Percentiles rank a stretch among this genome's conserved stretches.
Conservation (phyloP, 768 basidiomycete genomes). For the Podaxis carcinomalis region DNA sequence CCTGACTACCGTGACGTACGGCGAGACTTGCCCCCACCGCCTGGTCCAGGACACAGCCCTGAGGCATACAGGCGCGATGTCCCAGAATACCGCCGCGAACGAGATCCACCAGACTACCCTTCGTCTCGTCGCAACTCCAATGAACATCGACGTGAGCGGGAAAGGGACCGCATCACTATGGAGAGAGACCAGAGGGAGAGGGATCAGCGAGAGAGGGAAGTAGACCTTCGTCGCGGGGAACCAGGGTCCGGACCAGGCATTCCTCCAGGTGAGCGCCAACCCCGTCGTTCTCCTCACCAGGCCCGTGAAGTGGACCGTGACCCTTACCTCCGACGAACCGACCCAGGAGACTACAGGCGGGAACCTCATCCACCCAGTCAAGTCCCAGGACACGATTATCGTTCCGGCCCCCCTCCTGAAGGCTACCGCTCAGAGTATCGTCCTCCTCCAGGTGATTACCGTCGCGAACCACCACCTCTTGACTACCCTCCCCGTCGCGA, state of each 20-base stretch:
- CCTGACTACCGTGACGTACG: constrained; percentile 3
- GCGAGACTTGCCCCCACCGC: constrained; percentile 8
- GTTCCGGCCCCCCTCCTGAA: constrained; percentile 7
- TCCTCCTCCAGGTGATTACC: constrained; percentile 5
- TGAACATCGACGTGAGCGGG: constrained; percentile 9
- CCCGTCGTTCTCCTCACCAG: constrained; percentile 8
- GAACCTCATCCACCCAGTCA: constrained; percentile 4
- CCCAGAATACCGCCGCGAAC: constrained; percentile 7
- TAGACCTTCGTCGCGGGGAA: constrained; percentile 10
- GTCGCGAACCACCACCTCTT: constrained; percentile 3
- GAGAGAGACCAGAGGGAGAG: constrained; percentile 9
- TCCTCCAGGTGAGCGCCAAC: constrained; percentile 10
- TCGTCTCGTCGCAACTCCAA: constrained; percentile 8
- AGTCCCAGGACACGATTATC: constrained; percentile 3
- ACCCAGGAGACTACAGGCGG: constrained; percentile 8
- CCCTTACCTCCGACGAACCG: constrained; percentile 7
- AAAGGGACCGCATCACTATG: constrained; percentile 5
- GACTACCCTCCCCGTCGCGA: constrained; percentile 8
- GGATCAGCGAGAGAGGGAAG: constrained; percentile 11
- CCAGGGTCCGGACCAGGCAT: constrained; percentile 5
- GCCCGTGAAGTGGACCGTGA: constrained; percentile 7
- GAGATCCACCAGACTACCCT: constrained; percentile 6
- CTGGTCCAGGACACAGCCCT: constrained; percentile 8
- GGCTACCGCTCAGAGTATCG: constrained; percentile 7
- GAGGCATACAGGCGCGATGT: constrained; percentile 5